Percentiles rank a stretch among this genome's conserved stretches.
Conservation (phyloP, 2,329 filamentous ascomycete genomes). For the Cylindrodendrum hubeiense region DNA sequence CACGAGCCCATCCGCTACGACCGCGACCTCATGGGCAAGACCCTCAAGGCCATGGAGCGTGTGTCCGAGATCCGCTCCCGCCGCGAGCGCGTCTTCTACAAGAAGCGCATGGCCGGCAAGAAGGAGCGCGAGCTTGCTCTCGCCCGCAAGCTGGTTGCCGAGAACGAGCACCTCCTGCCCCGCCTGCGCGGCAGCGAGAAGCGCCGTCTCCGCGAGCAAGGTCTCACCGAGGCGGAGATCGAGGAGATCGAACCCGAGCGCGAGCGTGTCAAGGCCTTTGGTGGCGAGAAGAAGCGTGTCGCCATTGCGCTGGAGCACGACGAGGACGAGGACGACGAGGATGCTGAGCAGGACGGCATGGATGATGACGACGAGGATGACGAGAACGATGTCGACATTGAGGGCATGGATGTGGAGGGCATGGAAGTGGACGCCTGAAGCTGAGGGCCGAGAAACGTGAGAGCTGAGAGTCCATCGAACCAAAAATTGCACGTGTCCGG, state of each 20-base stretch:
- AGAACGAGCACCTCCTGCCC: slow-evolving; percentile 93
- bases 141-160: slow-evolving; percentile 88
- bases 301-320: slow-evolving; percentile 51
- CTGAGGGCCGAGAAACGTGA: not conserved
- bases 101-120: slow-evolving; percentile 92
- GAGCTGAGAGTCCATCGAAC: slow-evolving; percentile 2
- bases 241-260: slow-evolving; percentile 58
- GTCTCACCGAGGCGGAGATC: slow-evolving; percentile 60
- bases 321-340: slow-evolving; percentile 51
- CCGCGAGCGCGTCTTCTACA: slow-evolving; percentile 93
- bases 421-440: slow-evolving; percentile 8
- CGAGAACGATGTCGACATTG: slow-evolving; percentile 52
- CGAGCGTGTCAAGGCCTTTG: slow-evolving; percentile 55
- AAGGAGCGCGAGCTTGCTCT: slow-evolving; percentile 82
- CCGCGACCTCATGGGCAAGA: slow-evolving; percentile 88
- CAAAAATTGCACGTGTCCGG: slow-evolving; percentile 22
- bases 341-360: slow-evolving; percentile 44
- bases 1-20: slow-evolving; percentile 97
- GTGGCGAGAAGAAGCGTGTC: slow-evolving; percentile 56
- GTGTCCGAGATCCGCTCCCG: slow-evolving; percentile 86
- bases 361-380: slow-evolving; percentile 47
- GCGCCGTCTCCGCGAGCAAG: slow-evolving; percentile 68
- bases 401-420: slow-evolving; percentile 40
- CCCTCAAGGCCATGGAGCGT: slow-evolving; percentile 91
- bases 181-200: slow-evolving; percentile 75